Base-by-base conservation (phyloP, 371 early-diverging fungal species). In the Circinella minor region DNA sequence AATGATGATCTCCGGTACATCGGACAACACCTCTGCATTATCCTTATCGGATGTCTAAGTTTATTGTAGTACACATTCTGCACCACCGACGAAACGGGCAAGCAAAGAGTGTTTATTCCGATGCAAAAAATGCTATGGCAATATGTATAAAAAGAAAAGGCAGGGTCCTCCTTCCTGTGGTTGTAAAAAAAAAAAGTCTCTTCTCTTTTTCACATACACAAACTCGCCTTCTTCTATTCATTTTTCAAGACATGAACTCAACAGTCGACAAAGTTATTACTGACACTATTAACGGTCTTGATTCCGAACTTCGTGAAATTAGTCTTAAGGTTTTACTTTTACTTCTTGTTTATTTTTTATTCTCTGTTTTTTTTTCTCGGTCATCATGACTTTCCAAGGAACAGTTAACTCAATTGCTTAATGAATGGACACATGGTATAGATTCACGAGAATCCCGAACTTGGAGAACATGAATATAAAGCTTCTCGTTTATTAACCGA, bases 401-500 rank as follows among this genome's bases (percentile, higher is more conserved):
- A 9, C 43, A 43, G 6, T 43, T 1, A 43, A 43, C 43, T 9
- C 1, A 43, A 43, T 43, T 9, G 11, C 2, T 27, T 27, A 27
- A 27, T 27, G 27, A 27, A 27, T 27, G 27, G 2, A 27, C 27
- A 27, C 0, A 27, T 2, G 27, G 15, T 51, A n/a, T 51, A 85
- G 83, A 88, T 91, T 70, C 92, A 91, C 65, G 81, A 82, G 43
- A 69, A 90, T 63, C 92, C 92, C 8, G 92, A 92, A 77, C 71
- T 84, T 17, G 88, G 87, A n/a, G 75, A 85, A 63, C 68, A 86
- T 36, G 92, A 92, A 66, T 76, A 72, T 61, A 70, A 79, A 55
- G 90, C 91, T 1, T 80, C 79, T 68, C 64, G 76, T 15, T 61
- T 80, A n/a, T 73, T 92, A 69, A 83, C 86, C 3, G 77, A 84